Conservation (phyloP, 2,329 filamentous ascomycete species). For the Sarocladium strictum region DNA sequence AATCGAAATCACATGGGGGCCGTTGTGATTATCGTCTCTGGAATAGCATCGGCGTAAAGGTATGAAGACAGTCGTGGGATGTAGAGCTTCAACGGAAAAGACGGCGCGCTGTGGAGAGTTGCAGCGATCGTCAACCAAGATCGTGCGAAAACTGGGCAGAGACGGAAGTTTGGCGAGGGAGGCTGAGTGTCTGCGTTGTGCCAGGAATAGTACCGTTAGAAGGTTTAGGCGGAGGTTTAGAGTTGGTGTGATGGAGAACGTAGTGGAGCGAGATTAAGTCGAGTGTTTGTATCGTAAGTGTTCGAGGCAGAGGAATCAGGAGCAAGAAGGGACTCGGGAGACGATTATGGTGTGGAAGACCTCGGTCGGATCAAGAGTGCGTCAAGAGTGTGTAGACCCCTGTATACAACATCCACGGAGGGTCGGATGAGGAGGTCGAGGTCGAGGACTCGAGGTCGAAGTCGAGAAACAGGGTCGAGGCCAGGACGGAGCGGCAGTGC, state of each 20-base stretch:
- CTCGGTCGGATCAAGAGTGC: not conserved
- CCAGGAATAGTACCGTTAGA: not conserved
- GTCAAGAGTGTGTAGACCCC: conserved; percentile 1
- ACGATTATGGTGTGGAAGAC: not conserved
- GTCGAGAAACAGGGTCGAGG: conserved; percentile 3
- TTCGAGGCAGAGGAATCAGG: not conserved
- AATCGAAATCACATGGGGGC: not conserved
- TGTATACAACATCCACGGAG: not conserved
- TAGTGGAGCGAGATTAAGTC: not conserved
- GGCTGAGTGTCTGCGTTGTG: not conserved
- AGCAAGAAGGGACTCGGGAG: not conserved
- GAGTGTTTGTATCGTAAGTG: not conserved
- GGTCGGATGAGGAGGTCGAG: conserved; percentile 4
- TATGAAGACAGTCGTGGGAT: not conserved
- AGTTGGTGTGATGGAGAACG: not conserved
- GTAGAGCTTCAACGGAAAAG: too few species aligned
- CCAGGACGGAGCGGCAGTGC: not conserved
- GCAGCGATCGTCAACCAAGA: conserved; percentile 1
- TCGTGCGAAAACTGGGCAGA: not conserved
- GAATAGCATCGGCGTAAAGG: not conserved
- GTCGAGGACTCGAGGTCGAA: not conserved
- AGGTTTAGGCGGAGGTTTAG: not conserved
- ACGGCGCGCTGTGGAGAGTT: too few species aligned
- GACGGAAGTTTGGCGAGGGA: not conserved
- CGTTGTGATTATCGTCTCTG: not conserved